Percentiles rank a stretch among this genome's conserved stretches.
Conservation (phyloP, 768 basidiomycete species). For the Hygrophorus russula region DNA sequence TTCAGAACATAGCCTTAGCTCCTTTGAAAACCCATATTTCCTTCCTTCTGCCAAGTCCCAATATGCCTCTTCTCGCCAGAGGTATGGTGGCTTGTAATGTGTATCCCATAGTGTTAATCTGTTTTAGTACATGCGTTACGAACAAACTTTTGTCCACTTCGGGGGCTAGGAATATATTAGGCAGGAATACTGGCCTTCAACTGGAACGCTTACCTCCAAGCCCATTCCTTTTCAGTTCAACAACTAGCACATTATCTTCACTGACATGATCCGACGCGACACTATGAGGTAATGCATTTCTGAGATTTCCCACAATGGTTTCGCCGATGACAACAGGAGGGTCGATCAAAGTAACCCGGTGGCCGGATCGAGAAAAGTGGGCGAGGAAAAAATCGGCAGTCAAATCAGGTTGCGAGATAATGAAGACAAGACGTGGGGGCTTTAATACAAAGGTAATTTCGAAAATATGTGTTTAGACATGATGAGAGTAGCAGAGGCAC, state of each 20-base stretch:
- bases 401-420: constrained; percentile 10
- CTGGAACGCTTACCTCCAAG: constrained; percentile 18
- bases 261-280: constrained; percentile 27
- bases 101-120: constrained; percentile 45
- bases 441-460: constrained; percentile 15
- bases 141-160: constrained; percentile 42
- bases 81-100: constrained; percentile 59
- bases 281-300: constrained; percentile 23
- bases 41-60: constrained; percentile 32
- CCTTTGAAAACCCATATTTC: constrained; percentile 62
- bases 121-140: constrained; percentile 50
- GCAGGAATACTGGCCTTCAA: not conserved
- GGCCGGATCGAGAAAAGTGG: constrained; percentile 50
- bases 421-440: constrained; percentile 60
- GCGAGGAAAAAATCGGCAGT: constrained; percentile 54
- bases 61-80: constrained; percentile 35
- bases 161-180: constrained; percentile 8
- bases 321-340: constrained; percentile 32
- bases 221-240: constrained; percentile 39
- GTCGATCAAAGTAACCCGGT: constrained; percentile 37
- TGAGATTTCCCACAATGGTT: constrained; percentile 27
- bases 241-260: constrained; percentile 39
- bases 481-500: constrained; percentile 7
- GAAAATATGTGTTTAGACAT: constrained; percentile 1
- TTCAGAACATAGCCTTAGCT: constrained; percentile 1